These are phyloP conservation scores for Astrocystis sublimbata DNA, from an alignment of 495 filamentous ascomycete species.

Conservation along the genomic window DNA sequence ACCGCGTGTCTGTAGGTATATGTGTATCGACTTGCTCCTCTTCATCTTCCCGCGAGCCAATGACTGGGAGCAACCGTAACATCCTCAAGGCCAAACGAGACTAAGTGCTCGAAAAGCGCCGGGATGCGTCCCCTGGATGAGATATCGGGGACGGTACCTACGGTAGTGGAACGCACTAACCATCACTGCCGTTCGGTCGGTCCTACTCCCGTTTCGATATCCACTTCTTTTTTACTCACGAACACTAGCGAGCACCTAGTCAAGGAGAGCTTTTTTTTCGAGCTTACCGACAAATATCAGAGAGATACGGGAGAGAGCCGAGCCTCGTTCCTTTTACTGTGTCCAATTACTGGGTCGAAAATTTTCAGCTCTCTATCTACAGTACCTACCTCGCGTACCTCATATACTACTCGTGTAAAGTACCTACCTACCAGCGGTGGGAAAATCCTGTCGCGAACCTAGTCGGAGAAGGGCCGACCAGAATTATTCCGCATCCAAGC, in stretches of 20 bases:
- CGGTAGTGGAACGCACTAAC: constrained; percentile 9
- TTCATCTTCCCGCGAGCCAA: not conserved
- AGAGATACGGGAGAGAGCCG: not conserved
- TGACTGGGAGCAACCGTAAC: not conserved
- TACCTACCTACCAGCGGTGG: not conserved
- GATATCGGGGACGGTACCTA: too few relatives aligned
- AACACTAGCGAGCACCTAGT: too few relatives aligned
- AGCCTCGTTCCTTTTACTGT: not conserved
- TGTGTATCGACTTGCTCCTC: not conserved
- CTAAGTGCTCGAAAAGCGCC: not conserved
- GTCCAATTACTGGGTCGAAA: not conserved
- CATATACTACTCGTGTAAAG: not conserved
- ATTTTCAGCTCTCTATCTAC: not conserved
- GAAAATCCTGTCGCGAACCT: not conserved
- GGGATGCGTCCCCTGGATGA: constrained; percentile 1
- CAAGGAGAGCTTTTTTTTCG: not conserved
- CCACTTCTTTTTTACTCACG: not conserved
- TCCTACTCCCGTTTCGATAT: not conserved
- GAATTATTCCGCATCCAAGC: not conserved
- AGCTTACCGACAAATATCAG: too few relatives aligned
- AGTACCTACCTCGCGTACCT: not conserved
- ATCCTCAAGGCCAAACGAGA: not conserved
- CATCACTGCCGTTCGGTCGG: not conserved
- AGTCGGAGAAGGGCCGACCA: constrained; percentile 3
- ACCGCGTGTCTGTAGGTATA: too few relatives aligned